Evolutionary conservation across 805 yeast genomes (phyloP).

Genomic region (Diddensiella transvaalensis): DNA sequence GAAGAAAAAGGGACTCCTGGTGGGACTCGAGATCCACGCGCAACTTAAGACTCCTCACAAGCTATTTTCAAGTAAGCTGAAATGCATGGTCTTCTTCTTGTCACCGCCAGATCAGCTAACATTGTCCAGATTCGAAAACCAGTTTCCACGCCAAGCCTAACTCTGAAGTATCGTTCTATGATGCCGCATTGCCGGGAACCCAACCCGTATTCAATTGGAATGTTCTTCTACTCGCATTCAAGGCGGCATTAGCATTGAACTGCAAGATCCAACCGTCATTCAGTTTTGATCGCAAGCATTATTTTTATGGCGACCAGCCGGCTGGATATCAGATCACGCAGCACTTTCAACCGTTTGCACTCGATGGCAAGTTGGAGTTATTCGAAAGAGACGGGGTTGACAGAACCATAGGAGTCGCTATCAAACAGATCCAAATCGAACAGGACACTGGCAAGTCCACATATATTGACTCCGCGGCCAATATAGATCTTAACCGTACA

Average conservation of each 20-base stretch:
- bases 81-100: background rate
- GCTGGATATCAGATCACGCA: slow-evolving; percentile 95
- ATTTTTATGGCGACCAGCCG: slow-evolving; percentile 96
- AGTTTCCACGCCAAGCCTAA: slow-evolving; percentile 54
- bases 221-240: slow-evolving; percentile 65
- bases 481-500: slow-evolving; percentile 78
- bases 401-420: slow-evolving; percentile 46
- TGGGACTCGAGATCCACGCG: slow-evolving; percentile 88
- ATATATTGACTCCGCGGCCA: slow-evolving; percentile 43
- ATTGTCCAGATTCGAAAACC: slow-evolving; percentile 35
- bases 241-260: slow-evolving; percentile 67
- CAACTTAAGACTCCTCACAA: slow-evolving; percentile 73
- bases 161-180: slow-evolving; percentile 68
- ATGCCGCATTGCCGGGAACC: slow-evolving; percentile 87
- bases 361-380: slow-evolving; percentile 56
- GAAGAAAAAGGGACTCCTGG: background rate
- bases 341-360: slow-evolving; percentile 74
- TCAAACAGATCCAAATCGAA: slow-evolving; percentile 84
- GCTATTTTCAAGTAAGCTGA: slow-evolving; percentile 55
- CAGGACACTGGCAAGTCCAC: slow-evolving; percentile 89
- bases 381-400: slow-evolving; percentile 49
- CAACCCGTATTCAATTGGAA: slow-evolving; percentile 79
- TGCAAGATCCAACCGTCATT: slow-evolving; percentile 54
- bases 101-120: slow-evolving; percentile 37
- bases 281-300: slow-evolving; percentile 89